phyloP scores from a whole-genome alignment of 306 rosid species.

The Malus sieversii region DNA sequence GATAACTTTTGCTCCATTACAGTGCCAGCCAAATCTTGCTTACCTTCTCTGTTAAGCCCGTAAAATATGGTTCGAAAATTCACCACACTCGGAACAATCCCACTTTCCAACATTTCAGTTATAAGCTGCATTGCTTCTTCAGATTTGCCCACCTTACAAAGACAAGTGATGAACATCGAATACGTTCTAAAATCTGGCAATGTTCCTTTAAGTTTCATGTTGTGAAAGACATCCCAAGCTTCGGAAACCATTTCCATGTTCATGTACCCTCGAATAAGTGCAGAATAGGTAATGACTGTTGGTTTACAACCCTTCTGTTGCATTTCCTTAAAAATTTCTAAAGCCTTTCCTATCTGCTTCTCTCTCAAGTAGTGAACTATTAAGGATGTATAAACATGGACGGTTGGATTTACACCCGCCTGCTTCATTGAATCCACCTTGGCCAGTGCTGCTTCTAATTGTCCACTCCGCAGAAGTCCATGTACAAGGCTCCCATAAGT shows the following conservation, averaged over 20 bases:
- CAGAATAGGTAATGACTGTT: conserved; percentile 58
- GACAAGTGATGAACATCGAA: conserved; percentile 65
- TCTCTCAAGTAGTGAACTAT: conserved; percentile 60
- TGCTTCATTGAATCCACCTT: conserved; percentile 61
- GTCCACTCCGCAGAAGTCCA: conserved; percentile 55
- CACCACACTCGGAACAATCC: conserved; percentile 71
- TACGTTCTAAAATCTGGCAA: conserved; percentile 71
- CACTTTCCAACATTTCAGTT: conserved; percentile 55
- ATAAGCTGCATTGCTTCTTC: conserved; percentile 68
- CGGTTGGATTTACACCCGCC: conserved; percentile 44
- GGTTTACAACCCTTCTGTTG: conserved; percentile 58
- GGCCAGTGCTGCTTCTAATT: conserved; percentile 55
- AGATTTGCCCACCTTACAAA: conserved; percentile 60
- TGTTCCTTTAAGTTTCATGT: conserved; percentile 66
- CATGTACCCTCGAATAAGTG: conserved; percentile 68
- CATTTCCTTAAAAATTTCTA: conserved; percentile 52
- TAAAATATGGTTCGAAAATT: conserved; percentile 63
- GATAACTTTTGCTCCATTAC: conserved; percentile 55
- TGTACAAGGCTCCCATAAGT: conserved; percentile 82
- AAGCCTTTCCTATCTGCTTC: conserved; percentile 51
- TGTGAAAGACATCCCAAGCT: conserved; percentile 63
- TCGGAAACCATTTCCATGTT: conserved; percentile 47
- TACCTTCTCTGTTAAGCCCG: conserved; percentile 83
- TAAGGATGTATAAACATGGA: conserved; percentile 77
- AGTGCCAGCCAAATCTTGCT: conserved; percentile 49